Evolutionary conservation across 129 eudicot genomes (phyloP).

Genomic region (Daucus carota): DH1_v3.0 NC_030385.2:34588001-34588500

Average conservation of each 20-base stretch:
- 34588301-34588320: background rate
- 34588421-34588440: background rate
- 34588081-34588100: too few relatives aligned
- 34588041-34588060: slow-evolving; percentile 32
- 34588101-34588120: too few relatives aligned
- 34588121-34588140: too few relatives aligned
- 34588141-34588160: too few relatives aligned
- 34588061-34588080: background rate
- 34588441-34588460: background rate
- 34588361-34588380: background rate
- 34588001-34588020: slow-evolving; percentile 63
- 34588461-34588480: background rate
- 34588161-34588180: too few relatives aligned
- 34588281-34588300: background rate
- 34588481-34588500: slow-evolving; percentile 72
- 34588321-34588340: background rate
- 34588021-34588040: slow-evolving; percentile 99
- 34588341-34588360: background rate
- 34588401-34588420: background rate
- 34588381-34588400: background rate
- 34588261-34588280: background rate
- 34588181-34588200: too few relatives aligned
- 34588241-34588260: background rate
- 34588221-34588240: too few relatives aligned
- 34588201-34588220: too few relatives aligned